Percentiles rank a stretch among this genome's conserved stretches.
Evolutionary conservation across 225 moss, liverwort and hornwort species (phyloP).

Genomic region (Rhytidiadelphus loreus): DNA sequence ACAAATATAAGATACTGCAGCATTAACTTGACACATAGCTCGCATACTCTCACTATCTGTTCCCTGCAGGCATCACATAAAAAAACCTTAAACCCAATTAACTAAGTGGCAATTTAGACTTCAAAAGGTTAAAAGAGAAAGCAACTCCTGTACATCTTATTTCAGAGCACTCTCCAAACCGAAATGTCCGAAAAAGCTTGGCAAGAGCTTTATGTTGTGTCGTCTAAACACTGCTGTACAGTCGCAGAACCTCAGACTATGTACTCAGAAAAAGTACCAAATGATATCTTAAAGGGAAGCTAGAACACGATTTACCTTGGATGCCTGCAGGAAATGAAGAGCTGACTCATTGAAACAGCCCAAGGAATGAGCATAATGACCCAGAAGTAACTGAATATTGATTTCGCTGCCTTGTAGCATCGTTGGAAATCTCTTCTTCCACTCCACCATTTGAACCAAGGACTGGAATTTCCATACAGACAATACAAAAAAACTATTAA

Average conservation of each 20-base stretch:
- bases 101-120: background rate
- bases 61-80: conserved; percentile 32
- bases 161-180: background rate
- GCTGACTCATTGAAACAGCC: conserved; percentile 74
- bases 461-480: conserved; percentile 25
- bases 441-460: conserved; percentile 72
- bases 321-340: conserved; percentile 66
- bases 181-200: background rate
- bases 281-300: background rate
- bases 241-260: background rate
- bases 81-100: background rate
- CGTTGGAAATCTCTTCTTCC: conserved; percentile 64
- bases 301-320: conserved; percentile 33
- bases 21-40: conserved; percentile 86
- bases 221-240: background rate
- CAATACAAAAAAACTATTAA: conserved; percentile 3
- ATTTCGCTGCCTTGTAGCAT: conserved; percentile 70
- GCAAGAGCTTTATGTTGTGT: background rate
- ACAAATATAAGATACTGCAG: conserved; percentile 73
- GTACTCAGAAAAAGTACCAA: background rate
- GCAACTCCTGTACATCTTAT: background rate
- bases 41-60: conserved; percentile 61
- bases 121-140: background rate
- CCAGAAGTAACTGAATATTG: conserved; percentile 80
- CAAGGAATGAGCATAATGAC: conserved; percentile 86